Evolutionary conservation across 768 basidiomycete genomes (phyloP), one percentile per base, ranked within the genome.

Genomic region (Boletus bicolor): DNA sequence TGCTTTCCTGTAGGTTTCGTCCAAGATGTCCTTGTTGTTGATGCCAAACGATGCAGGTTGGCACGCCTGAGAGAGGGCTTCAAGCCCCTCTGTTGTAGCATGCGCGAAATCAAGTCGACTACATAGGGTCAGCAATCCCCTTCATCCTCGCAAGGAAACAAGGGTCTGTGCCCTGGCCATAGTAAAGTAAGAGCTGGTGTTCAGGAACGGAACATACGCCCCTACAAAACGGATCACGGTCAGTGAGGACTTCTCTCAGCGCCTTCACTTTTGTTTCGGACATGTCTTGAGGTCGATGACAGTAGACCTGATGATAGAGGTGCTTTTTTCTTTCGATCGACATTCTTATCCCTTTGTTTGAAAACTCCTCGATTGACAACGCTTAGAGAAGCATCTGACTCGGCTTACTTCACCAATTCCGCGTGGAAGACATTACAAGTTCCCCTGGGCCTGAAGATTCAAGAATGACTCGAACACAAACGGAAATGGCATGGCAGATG

Each of bases 1-100:
- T 0, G 78, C 78, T 56, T 77, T 79, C 19, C 78, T 69, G 56
- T 80, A 81, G 0, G 72, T 64, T 46, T 78, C 76, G 56, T 80
- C 79, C 4, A 75, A 57, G 0, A 79, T 72, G 32, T 78, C 70
- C 38, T 77, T 51, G 7, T 72, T 51, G 21, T 69, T 62, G 0
- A 51, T 0, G 36, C 15, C 36, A 7, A 37, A 37, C 15, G 36
- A 37, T 37, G 36, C 36, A 17, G 36, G 15, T 4, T 17, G 36
- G 15, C 36, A 37, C 17, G 15, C 36, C 36, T 37, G 15, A 0
- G 67, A 55, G 7, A 80, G 72, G 4, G 56, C 39, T n/a, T 67
- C 59, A 6, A 55, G 53, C 1, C 50, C 37, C 11, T 54, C 39
- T 10, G 34, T 14, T 2, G 14, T 39, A 1, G 46, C 19, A 28